phyloP scores from a whole-genome alignment of 805 yeast genomes.

The Yamadazyma tumulicola region DNA sequence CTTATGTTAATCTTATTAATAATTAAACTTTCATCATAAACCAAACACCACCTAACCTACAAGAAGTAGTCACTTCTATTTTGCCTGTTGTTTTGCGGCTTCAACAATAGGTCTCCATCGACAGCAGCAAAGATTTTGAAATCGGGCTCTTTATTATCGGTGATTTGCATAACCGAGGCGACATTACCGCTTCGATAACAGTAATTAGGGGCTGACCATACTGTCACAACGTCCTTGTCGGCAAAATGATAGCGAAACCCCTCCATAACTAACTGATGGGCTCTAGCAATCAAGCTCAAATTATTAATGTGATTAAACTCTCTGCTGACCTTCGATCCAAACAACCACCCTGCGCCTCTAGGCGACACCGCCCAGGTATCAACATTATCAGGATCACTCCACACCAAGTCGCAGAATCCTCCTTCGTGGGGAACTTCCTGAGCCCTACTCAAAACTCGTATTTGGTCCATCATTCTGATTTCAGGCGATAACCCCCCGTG shows the following conservation, averaged over 20 bases:
- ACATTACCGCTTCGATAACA: constrained; percentile 98
- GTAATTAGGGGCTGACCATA: constrained; percentile 97
- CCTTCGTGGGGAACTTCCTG: constrained; percentile 99
- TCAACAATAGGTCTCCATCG: constrained; percentile 56
- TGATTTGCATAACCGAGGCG: constrained; percentile 96
- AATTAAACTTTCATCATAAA: too few species aligned
- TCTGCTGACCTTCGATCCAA: constrained; percentile 89
- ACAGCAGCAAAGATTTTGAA: constrained; percentile 95
- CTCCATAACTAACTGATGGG: constrained; percentile 98
- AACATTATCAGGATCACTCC: constrained; percentile 98
- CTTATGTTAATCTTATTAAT: too few species aligned
- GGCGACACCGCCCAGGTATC: constrained; percentile 98
- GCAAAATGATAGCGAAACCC: constrained; percentile 96
- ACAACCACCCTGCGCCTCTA: constrained; percentile 98
- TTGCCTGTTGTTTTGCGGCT: constrained; percentile 36
- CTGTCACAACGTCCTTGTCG: constrained; percentile 94
- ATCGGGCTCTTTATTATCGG: constrained; percentile 79
- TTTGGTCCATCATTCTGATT: constrained; percentile 95
- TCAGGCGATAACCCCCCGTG: constrained; percentile 98
- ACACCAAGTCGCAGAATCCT: constrained; percentile 93
- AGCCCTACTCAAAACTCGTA: constrained; percentile 88
- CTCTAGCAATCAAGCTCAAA: constrained; percentile 84
- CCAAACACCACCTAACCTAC: constrained; percentile 12
- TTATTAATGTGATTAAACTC: constrained; percentile 96
- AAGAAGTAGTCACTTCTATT: constrained; percentile 46